Base-by-base conservation (phyloP, 169 alveolate species). In the Cryptosporidium felis region DNA sequence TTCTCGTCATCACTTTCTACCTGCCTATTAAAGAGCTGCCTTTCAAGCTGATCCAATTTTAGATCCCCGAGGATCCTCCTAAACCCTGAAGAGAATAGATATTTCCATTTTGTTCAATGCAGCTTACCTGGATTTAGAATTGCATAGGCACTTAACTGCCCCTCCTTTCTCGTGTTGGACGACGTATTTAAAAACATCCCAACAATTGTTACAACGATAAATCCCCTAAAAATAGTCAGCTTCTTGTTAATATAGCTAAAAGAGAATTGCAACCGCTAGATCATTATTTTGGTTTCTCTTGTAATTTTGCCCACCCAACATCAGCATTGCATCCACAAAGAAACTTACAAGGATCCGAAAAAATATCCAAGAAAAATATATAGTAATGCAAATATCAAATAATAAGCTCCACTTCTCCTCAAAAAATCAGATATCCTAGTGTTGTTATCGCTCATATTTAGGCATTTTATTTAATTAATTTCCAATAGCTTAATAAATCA, bases 91-190 rank as follows among this genome's bases (percentile, higher is more conserved):
- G n/a, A n/a, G n/a, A 36, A 58, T 28, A 14, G 34, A 49, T 49
- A 10, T 0, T 53, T 56, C 14, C 40, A 32, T 9, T 8, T 34
- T 34, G 51, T 30, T 2, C 38, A 9, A 3, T 5, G n/a, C 8
- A 38, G 26, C 85, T 14, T 74, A 74, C 85, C 85, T 18, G 85
- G 85, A 53, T 74, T 74, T 56, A 74, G 36, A 49, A 74, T 74
- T 21, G 26, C 41, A 58, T 74, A 74, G 34, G 85, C 74, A 34
- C 85, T 74, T 36, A 74, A 38, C 8, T 74, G 58, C 9, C n/a
- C 26, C 36, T 26, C 56, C 34, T 41, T 41, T 5, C 42, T 74
- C 1, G 32, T 38, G 26, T 12, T 30, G 12, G 85, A 36, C 3
- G 85, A 74, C 10, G 85, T 74, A 74, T 74, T 74, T 3, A 74